Percentiles rank a stretch among this genome's conserved stretches.
These are phyloP conservation scores for Warburgia ugandensis DNA, from an alignment of 164 flowering plant genomes.

Conservation along the genomic window DNA sequence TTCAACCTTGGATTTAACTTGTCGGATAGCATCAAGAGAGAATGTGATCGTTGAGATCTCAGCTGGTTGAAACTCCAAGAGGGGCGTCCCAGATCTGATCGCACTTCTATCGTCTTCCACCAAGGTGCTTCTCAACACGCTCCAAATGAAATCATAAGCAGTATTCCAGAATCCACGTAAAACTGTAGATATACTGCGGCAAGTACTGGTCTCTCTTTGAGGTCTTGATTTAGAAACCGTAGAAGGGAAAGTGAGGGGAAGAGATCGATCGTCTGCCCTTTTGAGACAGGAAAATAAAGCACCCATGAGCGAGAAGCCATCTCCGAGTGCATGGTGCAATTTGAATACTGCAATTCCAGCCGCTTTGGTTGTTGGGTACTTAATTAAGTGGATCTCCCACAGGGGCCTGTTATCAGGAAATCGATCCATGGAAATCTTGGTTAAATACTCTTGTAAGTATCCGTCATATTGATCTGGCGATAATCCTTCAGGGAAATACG, in stretches of 20 bases:
- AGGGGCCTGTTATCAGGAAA: conserved; percentile 36
- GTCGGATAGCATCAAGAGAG: conserved; percentile 38
- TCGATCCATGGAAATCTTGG: conserved; percentile 27
- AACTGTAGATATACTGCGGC: not conserved
- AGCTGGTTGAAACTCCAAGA: conserved; percentile 28
- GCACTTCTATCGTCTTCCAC: conserved; percentile 36
- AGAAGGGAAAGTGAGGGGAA: conserved; percentile 47
- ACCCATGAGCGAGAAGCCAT: conserved; percentile 68
- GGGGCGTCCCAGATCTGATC: conserved; percentile 31
- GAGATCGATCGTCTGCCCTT: conserved; percentile 47
- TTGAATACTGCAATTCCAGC: conserved; percentile 38
- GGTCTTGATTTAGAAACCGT: not conserved
- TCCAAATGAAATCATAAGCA: conserved; percentile 31
- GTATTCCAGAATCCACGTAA: conserved; percentile 14
- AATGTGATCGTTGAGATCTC: conserved; percentile 26
- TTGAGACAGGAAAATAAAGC: conserved; percentile 45
- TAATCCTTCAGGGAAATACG: conserved; percentile 26
- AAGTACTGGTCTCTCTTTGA: not conserved
- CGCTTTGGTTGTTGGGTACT: conserved; percentile 47
- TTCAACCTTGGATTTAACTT: conserved; percentile 37
- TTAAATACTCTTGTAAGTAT: conserved; percentile 26
- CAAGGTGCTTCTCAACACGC: conserved; percentile 26
- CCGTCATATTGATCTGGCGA: conserved; percentile 28
- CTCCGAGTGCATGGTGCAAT: conserved; percentile 66
- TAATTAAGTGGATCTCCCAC: conserved; percentile 55